These are phyloP conservation scores for Vararia minispora DNA, from an alignment of 768 basidiomycete species.

Conservation along the genomic window DNA sequence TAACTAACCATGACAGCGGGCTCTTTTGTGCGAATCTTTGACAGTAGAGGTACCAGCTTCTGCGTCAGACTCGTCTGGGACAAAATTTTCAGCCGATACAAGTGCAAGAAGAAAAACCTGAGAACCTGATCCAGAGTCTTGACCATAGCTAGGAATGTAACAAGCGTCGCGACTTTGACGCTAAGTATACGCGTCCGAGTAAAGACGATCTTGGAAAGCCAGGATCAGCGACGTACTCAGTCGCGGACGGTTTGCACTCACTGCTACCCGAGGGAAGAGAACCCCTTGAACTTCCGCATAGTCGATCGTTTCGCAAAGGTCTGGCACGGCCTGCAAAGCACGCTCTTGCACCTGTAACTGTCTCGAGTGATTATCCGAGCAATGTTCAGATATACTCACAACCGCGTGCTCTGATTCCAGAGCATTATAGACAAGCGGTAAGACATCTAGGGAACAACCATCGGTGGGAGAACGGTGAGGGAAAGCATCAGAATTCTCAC, in stretches of 20 bases:
- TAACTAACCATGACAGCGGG: slow-evolving; percentile 78
- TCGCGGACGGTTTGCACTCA: slow-evolving; percentile 34
- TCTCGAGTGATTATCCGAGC: slow-evolving; percentile 6
- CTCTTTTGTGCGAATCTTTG: slow-evolving; percentile 93
- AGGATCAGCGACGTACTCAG: background rate
- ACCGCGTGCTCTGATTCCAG: slow-evolving; percentile 90
- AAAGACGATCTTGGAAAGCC: slow-evolving; percentile 63
- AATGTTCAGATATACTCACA: slow-evolving; percentile 27
- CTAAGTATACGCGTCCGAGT: slow-evolving; percentile 81
- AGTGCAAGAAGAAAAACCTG: slow-evolving; percentile 7
- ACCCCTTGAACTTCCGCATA: slow-evolving; percentile 91
- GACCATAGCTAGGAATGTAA: slow-evolving; percentile 80
- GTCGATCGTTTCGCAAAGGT: slow-evolving; percentile 86
- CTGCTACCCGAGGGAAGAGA: slow-evolving; percentile 87
- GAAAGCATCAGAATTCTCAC: slow-evolving; percentile 33
- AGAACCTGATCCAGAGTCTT: slow-evolving; percentile 84
- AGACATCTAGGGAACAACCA: slow-evolving; percentile 52
- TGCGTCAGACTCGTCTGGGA: slow-evolving; percentile 75
- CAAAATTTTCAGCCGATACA: background rate
- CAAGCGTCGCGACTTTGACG: slow-evolving; percentile 83
- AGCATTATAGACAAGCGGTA: slow-evolving; percentile 92
- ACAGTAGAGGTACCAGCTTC: slow-evolving; percentile 87
- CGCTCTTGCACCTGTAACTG: slow-evolving; percentile 76
- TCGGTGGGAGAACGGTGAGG: background rate
- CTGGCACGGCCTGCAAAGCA: slow-evolving; percentile 74